Conservation (phyloP, 78 protist genomes). For the Paratrimastix pyriformis region DNA sequence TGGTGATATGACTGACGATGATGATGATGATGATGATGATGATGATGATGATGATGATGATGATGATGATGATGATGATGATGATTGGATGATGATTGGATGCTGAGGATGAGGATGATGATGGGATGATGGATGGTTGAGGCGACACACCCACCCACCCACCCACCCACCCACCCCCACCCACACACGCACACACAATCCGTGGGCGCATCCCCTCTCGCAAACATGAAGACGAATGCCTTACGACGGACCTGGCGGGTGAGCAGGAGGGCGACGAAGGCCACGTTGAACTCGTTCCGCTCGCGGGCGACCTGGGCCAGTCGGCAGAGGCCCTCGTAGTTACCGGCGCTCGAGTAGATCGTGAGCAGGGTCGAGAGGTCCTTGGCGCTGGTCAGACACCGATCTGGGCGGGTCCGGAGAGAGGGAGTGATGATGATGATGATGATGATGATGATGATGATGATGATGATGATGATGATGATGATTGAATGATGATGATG, state of each 20-base stretch:
- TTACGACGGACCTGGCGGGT: no score
- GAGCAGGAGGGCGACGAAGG: no score
- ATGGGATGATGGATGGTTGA: no score
- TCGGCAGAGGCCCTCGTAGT: conserved; percentile 24
- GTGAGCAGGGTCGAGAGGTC: conserved; percentile 70
- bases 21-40: conserved; percentile 3
- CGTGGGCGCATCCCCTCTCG: no score
- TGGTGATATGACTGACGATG: conserved; percentile 4
- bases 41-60: no score
- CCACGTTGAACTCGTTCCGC: no score
- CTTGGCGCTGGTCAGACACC: conserved; percentile 27
- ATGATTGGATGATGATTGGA: no score
- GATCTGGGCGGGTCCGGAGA: neutral
- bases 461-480: no score
- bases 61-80: neutral
- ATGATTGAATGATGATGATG: no score
- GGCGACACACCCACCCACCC: neutral
- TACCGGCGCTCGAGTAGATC: conserved; percentile 51
- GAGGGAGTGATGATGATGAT: neutral
- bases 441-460: neutral
- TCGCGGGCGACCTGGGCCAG: conserved; percentile 34
- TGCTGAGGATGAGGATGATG: no score
- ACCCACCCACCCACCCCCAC: no score
- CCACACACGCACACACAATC: neutral
- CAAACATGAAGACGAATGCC: neutral